Evolutionary conservation across 2,329 filamentous ascomycete genomes (phyloP).

Genomic region (Aspergillus eucalypticola): DNA sequence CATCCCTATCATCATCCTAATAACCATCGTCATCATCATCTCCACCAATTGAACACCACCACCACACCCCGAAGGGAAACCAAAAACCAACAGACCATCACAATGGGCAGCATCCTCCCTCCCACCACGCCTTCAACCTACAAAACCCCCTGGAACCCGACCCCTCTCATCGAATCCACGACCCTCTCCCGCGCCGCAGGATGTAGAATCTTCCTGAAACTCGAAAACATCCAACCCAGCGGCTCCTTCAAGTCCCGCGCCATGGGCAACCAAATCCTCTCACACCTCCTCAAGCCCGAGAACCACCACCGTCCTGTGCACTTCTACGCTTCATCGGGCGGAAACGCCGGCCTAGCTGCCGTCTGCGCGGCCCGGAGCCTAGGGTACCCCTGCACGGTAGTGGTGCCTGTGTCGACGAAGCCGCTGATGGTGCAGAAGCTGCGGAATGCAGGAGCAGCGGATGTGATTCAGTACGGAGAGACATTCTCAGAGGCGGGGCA

Average conservation of each 20-base stretch:
- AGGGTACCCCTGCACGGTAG: constrained; percentile 68
- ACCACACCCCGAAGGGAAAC: too few species aligned
- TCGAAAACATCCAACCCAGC: constrained; percentile 80
- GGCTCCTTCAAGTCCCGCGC: constrained; percentile 83
- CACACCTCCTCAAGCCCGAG: constrained; percentile 45
- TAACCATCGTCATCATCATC: not conserved
- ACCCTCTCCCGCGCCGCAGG: constrained; percentile 69
- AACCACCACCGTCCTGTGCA: constrained; percentile 53
- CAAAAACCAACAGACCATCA: constrained; percentile 9
- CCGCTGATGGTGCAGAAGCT: constrained; percentile 72
- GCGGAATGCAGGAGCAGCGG: constrained; percentile 61
- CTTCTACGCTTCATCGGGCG: constrained; percentile 79
- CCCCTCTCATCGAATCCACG: constrained; percentile 68
- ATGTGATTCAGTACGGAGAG: constrained; percentile 68
- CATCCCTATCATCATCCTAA: not conserved
- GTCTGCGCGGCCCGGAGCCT: constrained; percentile 70
- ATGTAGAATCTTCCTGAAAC: constrained; percentile 81
- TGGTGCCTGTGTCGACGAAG: constrained; percentile 67
- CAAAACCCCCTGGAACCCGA: constrained; percentile 66
- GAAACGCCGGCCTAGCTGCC: constrained; percentile 82
- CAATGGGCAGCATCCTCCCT: constrained; percentile 40
- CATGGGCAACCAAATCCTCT: constrained; percentile 70
- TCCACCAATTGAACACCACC: too few species aligned
- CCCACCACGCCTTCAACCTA: constrained; percentile 27
- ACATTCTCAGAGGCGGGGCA: constrained; percentile 70